Percentiles rank a stretch among this genome's conserved stretches.
phyloP scores from a whole-genome alignment of 441 rosid species.

The Metrosideros polymorpha region DNA sequence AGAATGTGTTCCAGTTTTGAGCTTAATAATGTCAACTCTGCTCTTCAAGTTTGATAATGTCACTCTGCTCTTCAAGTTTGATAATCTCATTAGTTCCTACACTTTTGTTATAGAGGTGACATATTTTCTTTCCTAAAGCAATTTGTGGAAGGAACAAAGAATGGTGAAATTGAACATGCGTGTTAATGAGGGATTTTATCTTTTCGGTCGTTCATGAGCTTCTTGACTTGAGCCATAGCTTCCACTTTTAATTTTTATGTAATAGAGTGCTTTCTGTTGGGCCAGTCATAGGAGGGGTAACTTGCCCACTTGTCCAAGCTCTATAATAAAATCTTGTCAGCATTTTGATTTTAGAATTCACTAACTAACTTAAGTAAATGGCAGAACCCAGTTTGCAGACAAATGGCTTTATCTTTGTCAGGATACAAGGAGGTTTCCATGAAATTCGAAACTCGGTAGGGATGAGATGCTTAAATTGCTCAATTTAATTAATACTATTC shows the following conservation, averaged over 20 bases:
- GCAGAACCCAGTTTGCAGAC: constrained; percentile 53
- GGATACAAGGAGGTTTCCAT: constrained; percentile 98
- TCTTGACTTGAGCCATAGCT: not conserved
- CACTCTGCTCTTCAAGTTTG: not conserved
- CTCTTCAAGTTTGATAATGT: not conserved
- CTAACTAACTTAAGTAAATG: not conserved
- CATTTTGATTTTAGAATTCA: not conserved
- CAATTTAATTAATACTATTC: not conserved
- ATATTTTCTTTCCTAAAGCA: not conserved
- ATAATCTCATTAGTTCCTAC: not conserved
- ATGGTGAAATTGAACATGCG: not conserved
- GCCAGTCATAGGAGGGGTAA: not conserved
- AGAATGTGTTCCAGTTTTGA: not conserved
- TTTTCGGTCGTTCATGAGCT: not conserved
- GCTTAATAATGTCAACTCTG: not conserved
- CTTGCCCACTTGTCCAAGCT: not conserved
- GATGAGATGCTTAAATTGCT: not conserved
- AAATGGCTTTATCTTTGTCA: constrained; percentile 78
- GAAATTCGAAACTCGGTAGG: constrained; percentile 96
- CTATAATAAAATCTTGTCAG: not conserved
- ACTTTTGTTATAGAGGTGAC: not conserved
- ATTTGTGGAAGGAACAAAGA: not conserved
- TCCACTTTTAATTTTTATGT: not conserved
- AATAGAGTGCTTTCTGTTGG: not conserved
- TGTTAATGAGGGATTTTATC: not conserved